Percentiles rank a stretch among this genome's conserved stretches.
Evolutionary conservation across 768 basidiomycete genomes (phyloP).

Genomic region (Phanerodontia chrysosporium): DNA sequence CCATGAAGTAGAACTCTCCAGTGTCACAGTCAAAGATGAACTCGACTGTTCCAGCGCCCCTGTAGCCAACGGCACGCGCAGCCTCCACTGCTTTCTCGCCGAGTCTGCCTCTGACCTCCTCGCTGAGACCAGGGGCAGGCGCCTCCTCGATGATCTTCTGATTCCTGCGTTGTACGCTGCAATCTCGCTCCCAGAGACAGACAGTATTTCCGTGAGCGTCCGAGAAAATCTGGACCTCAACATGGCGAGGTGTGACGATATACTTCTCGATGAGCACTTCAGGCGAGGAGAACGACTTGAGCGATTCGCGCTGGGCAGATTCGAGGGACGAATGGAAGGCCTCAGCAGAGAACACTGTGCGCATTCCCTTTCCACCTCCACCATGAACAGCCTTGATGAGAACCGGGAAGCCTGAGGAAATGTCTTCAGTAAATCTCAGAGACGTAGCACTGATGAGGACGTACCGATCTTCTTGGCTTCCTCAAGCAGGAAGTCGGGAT

Average conservation of each 20-base stretch:
- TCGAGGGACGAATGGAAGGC: constrained; percentile 78
- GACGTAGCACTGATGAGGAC: not conserved
- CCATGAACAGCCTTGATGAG: constrained; percentile 97
- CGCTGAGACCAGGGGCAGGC: constrained; percentile 83
- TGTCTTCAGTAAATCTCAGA: not conserved
- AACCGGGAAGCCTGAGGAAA: constrained; percentile 69
- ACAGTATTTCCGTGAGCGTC: constrained; percentile 76
- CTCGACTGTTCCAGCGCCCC: constrained; percentile 92
- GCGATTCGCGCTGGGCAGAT: constrained; percentile 86
- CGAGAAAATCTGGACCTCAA: constrained; percentile 94
- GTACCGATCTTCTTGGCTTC: constrained; percentile 70
- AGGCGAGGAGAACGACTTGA: constrained; percentile 84
- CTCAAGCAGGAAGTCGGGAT: constrained; percentile 60
- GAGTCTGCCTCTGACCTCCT: constrained; percentile 75
- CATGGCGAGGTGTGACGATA: constrained; percentile 80
- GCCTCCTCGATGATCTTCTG: constrained; percentile 98
- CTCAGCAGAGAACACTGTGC: constrained; percentile 60
- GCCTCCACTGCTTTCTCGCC: constrained; percentile 87
- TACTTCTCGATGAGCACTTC: constrained; percentile 88
- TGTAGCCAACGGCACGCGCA: constrained; percentile 88
- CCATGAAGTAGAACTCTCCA: constrained; percentile 89
- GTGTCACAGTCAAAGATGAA: constrained; percentile 96
- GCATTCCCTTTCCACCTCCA: constrained; percentile 96
- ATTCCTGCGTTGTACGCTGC: constrained; percentile 86
- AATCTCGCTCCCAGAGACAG: constrained; percentile 96